phyloP scores from a whole-genome alignment of 495 filamentous ascomycete genomes.

The Hypoxylon intermedium region DNA sequence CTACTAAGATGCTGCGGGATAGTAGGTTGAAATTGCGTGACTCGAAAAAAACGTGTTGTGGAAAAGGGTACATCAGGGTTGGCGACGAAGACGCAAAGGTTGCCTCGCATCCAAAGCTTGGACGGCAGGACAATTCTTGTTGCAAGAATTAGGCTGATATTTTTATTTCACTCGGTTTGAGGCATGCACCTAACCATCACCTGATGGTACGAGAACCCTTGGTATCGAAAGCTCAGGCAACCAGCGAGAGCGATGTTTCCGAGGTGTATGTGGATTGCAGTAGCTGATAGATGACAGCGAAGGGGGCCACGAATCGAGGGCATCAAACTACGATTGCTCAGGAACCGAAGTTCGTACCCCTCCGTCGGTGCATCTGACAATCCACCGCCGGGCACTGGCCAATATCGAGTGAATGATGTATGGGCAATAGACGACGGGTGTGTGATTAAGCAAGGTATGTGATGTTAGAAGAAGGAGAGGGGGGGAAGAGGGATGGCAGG shows the following conservation, averaged over 20 bases:
- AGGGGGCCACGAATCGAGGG: slow-evolving; percentile 15
- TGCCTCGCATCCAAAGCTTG: slow-evolving; percentile 28
- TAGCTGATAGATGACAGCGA: neutral
- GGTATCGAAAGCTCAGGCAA: neutral
- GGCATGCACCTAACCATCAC: slow-evolving; percentile 4
- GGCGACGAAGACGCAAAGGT: slow-evolving; percentile 10
- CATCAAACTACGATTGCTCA: slow-evolving; percentile 22
- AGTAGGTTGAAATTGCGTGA: neutral
- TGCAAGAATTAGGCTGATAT: slow-evolving; percentile 15
- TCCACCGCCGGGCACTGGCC: slow-evolving; percentile 17
- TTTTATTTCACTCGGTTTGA: neutral
- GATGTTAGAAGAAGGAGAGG: slow-evolving; percentile 28
- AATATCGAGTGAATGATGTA: slow-evolving; percentile 5
- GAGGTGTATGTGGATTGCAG: neutral
- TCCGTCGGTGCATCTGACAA: slow-evolving; percentile 9
- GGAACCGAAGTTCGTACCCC: slow-evolving; percentile 18
- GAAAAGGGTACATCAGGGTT: slow-evolving; percentile 5
- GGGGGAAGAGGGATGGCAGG: too few species aligned
- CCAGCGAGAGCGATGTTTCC: neutral
- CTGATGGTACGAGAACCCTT: slow-evolving; percentile 1
- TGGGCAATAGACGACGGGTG: neutral
- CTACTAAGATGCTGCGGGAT: too few species aligned
- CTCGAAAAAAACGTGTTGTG: slow-evolving; percentile 17
- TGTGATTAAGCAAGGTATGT: slow-evolving; percentile 22
- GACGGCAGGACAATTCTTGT: slow-evolving; percentile 21